phyloP scores from a whole-genome alignment of 2,329 filamentous ascomycete species.

The Aspergillus fructus region DNA sequence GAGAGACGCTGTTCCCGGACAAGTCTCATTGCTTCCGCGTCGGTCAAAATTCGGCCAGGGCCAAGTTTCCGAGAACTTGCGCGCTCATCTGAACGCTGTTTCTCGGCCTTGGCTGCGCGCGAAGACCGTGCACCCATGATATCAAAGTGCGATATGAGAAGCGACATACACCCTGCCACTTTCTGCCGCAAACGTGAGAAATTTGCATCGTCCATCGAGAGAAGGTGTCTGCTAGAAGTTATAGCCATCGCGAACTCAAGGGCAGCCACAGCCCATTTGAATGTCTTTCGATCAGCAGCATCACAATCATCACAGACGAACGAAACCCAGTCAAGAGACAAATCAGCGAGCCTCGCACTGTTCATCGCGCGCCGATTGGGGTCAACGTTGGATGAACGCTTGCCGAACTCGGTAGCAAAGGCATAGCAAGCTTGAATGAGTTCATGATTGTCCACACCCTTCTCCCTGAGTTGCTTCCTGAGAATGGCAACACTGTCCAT shows the following conservation, averaged over 20 bases:
- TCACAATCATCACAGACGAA: constrained; percentile 98
- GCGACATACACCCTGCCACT: constrained; percentile 94
- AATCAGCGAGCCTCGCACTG: constrained; percentile 88
- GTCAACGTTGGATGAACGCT: constrained; percentile 91
- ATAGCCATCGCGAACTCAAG: constrained; percentile 97
- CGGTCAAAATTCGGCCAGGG: constrained; percentile 70
- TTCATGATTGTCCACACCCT: constrained; percentile 84
- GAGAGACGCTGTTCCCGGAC: constrained; percentile 74
- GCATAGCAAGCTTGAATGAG: constrained; percentile 97
- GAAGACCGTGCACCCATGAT: constrained; percentile 97
- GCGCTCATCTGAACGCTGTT: constrained; percentile 78
- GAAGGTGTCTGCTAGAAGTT: constrained; percentile 87
- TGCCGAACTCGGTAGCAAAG: constrained; percentile 98
- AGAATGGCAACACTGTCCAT: constrained; percentile 98
- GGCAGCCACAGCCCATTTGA: constrained; percentile 93
- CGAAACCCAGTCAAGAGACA: constrained; percentile 94
- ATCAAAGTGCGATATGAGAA: constrained; percentile 97
- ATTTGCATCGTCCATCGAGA: constrained; percentile 86
- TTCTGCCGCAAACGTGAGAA: constrained; percentile 80
- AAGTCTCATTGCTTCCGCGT: constrained; percentile 77
- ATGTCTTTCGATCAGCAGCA: constrained; percentile 90
- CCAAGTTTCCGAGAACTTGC: constrained; percentile 76
- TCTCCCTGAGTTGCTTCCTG: constrained; percentile 68
- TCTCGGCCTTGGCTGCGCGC: constrained; percentile 89
- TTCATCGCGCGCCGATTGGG: constrained; percentile 95